These are phyloP conservation scores for Colletotrichum endophyticum DNA, from an alignment of 2,329 filamentous ascomycete genomes.

Conservation along the genomic window DNA sequence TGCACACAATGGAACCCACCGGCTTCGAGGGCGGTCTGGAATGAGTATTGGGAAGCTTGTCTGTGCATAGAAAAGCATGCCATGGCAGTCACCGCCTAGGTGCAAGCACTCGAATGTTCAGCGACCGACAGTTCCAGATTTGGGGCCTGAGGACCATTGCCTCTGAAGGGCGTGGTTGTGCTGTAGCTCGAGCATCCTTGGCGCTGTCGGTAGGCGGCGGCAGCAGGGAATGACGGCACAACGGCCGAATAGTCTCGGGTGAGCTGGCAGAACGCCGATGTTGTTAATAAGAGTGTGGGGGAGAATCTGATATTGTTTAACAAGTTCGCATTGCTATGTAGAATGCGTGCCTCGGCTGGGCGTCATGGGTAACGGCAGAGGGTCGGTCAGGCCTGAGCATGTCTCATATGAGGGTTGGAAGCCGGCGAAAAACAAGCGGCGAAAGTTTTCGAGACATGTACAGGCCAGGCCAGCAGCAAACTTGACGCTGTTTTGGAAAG, in stretches of 20 bases:
- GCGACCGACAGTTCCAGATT: background rate
- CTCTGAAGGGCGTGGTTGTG: background rate
- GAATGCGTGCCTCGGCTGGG: background rate
- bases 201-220: constrained; percentile 4
- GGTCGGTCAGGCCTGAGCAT: background rate
- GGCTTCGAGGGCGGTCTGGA: background rate
- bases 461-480: background rate
- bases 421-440: background rate
- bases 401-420: background rate
- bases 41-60: background rate
- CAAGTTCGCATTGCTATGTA: background rate
- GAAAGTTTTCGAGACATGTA: background rate
- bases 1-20: background rate
- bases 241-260: background rate
- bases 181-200: background rate
- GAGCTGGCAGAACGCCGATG: background rate
- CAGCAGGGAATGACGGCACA: background rate
- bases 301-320: background rate
- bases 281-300: background rate
- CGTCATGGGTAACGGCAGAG: background rate
- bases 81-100: background rate
- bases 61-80: background rate
- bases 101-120: background rate
- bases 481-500: background rate
- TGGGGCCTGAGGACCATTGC: background rate